These are phyloP conservation scores for Epichloe bromicola DNA, from an alignment of 2,329 filamentous ascomycete genomes.

Conservation along the genomic window DNA sequence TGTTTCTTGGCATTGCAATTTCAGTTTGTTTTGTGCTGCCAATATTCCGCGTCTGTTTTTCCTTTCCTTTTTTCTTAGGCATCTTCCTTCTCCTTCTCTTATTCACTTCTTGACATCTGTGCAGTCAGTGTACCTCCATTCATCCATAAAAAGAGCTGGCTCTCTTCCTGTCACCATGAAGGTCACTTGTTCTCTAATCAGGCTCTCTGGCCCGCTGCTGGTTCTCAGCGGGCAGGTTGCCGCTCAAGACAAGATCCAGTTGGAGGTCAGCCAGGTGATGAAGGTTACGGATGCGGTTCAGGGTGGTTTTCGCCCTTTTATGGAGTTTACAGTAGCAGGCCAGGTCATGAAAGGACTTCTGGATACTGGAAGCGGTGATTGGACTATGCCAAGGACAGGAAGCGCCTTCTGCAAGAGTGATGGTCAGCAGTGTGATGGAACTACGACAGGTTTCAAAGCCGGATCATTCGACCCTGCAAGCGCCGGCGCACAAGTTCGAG, in stretches of 20 bases:
- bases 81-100: not conserved
- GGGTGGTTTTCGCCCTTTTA: conserved; percentile 1
- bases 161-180: not conserved
- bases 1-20: too few relatives aligned
- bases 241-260: not conserved
- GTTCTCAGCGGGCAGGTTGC: not conserved
- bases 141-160: not conserved
- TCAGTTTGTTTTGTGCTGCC: too few relatives aligned
- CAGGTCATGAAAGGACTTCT: not conserved
- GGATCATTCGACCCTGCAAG: not conserved
- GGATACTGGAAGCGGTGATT: conserved; percentile 3
- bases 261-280: not conserved
- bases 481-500: not conserved
- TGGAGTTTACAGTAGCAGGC: not conserved
- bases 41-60: too few relatives aligned
- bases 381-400: not conserved
- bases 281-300: not conserved
- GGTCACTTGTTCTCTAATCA: not conserved
- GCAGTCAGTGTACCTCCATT: too few relatives aligned
- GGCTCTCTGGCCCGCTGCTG: not conserved
- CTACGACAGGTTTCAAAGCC: not conserved
- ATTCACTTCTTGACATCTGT: too few relatives aligned
- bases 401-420: not conserved
- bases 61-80: too few relatives aligned
- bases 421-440: not conserved